Evolutionary conservation across 83 land plant genomes (phyloP), one percentile per base, ranked within the genome.

Genomic region (Picea engelmannii): DNA sequence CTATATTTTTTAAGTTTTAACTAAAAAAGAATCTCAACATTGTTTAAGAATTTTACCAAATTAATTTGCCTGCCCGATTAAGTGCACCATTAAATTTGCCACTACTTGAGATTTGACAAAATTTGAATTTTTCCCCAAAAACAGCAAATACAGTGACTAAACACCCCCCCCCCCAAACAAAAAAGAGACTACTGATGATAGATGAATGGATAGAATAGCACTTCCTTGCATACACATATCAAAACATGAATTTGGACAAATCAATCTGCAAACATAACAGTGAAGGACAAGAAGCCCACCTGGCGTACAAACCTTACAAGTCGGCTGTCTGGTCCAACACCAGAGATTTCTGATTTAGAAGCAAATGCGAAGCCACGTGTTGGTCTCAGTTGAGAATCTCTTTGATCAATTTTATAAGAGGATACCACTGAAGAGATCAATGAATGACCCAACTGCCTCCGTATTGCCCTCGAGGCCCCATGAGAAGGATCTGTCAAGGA

Each of bases 381-480:
- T 74, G 99, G 99, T 82, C 99, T 85, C 80, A 93, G 47, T 49
- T 84, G 81, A 49, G 98, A 94, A 85, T 97, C 89, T 80, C 98
- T 85, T 52, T 68, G 78, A 81, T 97, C 99, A 86, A 93, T 78
- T 75, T 89, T 95, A 80, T 90, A 97, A 17, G 93, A 91, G 80
- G 96, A 95, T 83, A 91, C 94, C 24, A 95, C 60, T 60, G 97
- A 82, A 13, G 99, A 97, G 47, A 97, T 90, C 52, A 97, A 86
- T 81, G 85, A 76, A 83, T 95, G 97, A 24, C 99, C 99, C 70
- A 97, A 86, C 67, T 93, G 95, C 81, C 92, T 90, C 82, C 98
- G 88, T 63, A 97, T 76, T 42, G 93, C 70, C 27, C 79, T 84
- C 4, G 99, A 97, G 31, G 98, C 84, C 84, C 82, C 80, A 78